Base-by-base conservation (phyloP, 208 protist species). In the Leishmania braziliensis region DNA sequence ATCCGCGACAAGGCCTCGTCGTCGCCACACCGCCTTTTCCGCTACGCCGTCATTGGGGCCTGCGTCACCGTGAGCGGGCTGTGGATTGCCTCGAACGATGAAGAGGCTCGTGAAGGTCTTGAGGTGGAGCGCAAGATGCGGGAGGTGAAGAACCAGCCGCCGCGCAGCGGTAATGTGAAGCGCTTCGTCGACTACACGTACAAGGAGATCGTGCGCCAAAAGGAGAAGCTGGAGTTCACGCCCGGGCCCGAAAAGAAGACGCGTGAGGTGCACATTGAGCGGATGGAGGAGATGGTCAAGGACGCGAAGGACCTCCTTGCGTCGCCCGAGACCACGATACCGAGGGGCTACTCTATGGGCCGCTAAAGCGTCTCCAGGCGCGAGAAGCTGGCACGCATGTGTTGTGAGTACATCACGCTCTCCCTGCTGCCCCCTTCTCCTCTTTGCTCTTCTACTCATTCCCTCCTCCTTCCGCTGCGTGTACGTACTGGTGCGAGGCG, bases 61-160 rank as follows among this genome's bases (percentile, higher is more conserved):
- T 89, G 90, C 84, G 88, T 96, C 36, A 91, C 85, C 54, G 90
- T 94, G 16, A 89, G 81, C 33, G 82, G 77, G 4, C 66, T 96
- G 58, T 85, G 84, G 66, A 71, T 96, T 62, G 78, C 65, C 53
- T 73, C 79, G 20, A 71, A 76, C 76, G 89, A 93, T 62, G 77
- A 78, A 39, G 77, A 90, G 23, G 84, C 88, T 26, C 85, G 78
- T 48, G 76, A 63, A 39, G 75, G 76, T 65, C 87, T 96, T 5
- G 92, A 96, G 69, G 73, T 89, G 43, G 82, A 89, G 81, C 92
- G 92, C 62, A 93, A 91, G 85, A 88, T 96, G 81, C 92, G 92
- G 46, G 88, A 96, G 73, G 84, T 96, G 16, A 94, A 94, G 80
- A 96, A 96, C 87, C 80, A 83, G 46, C 87, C 90, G 33, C 92